These are phyloP conservation scores for Aphanomyces stellatus DNA, from an alignment of 352 stramenopile genomes.

Conservation along the genomic window DNA sequence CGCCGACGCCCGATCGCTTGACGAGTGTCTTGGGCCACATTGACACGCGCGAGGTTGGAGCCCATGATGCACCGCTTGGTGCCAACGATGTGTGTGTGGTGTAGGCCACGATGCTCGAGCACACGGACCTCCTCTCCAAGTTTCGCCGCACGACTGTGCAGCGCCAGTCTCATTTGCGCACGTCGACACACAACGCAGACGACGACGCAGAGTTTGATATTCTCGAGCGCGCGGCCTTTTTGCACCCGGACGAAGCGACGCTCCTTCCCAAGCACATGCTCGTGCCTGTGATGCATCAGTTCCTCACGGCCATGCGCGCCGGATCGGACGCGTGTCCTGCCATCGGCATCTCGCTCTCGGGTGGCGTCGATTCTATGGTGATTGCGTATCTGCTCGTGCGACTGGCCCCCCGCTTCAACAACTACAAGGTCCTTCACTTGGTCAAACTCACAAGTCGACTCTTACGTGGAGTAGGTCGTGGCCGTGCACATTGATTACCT, in stretches of 20 bases:
- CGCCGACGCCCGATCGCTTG: slow-evolving; percentile 46
- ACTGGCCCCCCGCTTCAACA: slow-evolving; percentile 50
- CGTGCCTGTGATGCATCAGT: slow-evolving; percentile 64
- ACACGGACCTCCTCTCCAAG: slow-evolving; percentile 60
- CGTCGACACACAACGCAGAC: slow-evolving; percentile 22
- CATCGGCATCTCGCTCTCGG: slow-evolving; percentile 88
- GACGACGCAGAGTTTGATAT: slow-evolving; percentile 55
- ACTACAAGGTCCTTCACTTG: slow-evolving; percentile 23
- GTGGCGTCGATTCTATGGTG: slow-evolving; percentile 98
- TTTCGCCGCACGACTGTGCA: slow-evolving; percentile 77
- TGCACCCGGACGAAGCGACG: slow-evolving; percentile 47
- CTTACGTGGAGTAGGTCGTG: slow-evolving; percentile 42
- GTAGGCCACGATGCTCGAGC: slow-evolving; percentile 33
- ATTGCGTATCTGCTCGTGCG: slow-evolving; percentile 89
- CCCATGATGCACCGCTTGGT: neutral
- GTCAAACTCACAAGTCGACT: slow-evolving; percentile 19
- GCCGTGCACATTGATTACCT: slow-evolving; percentile 97
- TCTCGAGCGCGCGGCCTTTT: slow-evolving; percentile 43
- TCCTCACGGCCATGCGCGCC: slow-evolving; percentile 41
- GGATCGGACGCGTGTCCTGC: slow-evolving; percentile 26
- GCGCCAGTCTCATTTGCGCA: slow-evolving; percentile 49
- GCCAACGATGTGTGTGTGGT: neutral
- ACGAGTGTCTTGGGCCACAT: slow-evolving; percentile 44
- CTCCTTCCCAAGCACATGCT: slow-evolving; percentile 61
- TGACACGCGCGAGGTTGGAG: slow-evolving; percentile 28